Evolutionary conservation across 306 rosid genomes (phyloP).

Genomic region (Luffa acutangula): DNA sequence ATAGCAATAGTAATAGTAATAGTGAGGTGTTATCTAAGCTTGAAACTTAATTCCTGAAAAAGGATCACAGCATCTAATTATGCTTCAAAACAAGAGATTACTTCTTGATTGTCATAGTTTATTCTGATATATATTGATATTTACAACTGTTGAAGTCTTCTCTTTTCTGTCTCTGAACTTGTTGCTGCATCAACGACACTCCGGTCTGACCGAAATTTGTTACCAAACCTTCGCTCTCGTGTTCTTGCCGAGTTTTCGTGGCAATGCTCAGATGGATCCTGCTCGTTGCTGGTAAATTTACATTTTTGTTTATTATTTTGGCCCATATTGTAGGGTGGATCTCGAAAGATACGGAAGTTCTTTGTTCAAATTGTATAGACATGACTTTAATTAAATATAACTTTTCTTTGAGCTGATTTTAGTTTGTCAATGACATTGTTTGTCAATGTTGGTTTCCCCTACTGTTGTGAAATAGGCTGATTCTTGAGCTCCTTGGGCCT

Average conservation of each 20-base stretch:
- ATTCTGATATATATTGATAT: not conserved
- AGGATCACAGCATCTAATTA: not conserved
- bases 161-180: not conserved
- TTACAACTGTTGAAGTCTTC: not conserved
- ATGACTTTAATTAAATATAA: not conserved
- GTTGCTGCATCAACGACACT: not conserved
- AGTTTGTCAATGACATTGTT: not conserved
- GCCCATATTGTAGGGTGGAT: not conserved
- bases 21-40: constrained; percentile 3
- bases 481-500: too few relatives aligned
- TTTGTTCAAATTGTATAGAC: not conserved
- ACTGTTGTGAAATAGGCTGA: too few relatives aligned
- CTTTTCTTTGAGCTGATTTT: not conserved
- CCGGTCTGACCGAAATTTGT: not conserved
- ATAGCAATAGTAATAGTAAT: not conserved
- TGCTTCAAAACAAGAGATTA: not conserved
- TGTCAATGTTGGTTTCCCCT: too few relatives aligned
- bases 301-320: not conserved
- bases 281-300: not conserved
- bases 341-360: not conserved
- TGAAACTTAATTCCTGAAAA: not conserved
- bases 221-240: not conserved
- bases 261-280: not conserved
- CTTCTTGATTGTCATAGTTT: constrained; percentile 1
- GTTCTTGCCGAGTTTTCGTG: not conserved